A percentile compares a stretch with the other conserved stretches of the same genome.
phyloP scores from a whole-genome alignment of 2,329 filamentous ascomycete species.

The Samsoniella hepiali region DNA sequence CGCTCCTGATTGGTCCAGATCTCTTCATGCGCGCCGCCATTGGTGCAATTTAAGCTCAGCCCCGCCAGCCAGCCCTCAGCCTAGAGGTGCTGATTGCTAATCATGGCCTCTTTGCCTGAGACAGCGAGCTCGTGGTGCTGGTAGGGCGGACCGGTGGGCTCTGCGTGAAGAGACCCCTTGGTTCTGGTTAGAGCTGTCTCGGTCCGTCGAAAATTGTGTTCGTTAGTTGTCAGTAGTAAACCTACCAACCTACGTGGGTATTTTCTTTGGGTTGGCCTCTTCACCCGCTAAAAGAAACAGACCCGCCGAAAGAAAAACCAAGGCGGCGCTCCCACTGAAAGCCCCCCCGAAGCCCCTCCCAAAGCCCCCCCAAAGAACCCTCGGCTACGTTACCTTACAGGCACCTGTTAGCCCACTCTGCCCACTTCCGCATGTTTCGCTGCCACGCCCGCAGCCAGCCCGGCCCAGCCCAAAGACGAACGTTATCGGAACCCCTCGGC shows the following conservation, averaged over 20 bases:
- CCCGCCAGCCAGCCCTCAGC: background rate
- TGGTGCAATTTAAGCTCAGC: constrained; percentile 5
- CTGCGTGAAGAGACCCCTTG: too few species aligned
- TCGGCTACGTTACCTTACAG: background rate
- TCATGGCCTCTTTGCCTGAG: background rate
- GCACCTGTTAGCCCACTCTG: too few species aligned
- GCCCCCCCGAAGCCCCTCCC: background rate
- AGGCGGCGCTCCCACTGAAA: background rate
- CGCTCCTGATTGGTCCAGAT: background rate
- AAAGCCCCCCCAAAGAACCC: background rate
- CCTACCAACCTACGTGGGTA: too few species aligned
- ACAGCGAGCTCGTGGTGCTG: background rate
- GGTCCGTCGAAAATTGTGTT: background rate
- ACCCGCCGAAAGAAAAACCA: background rate
- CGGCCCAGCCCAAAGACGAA: background rate
- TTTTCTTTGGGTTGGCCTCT: background rate
- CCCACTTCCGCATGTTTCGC: background rate
- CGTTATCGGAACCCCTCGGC: constrained; percentile 19
- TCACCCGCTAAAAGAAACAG: background rate
- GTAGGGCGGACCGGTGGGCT: background rate
- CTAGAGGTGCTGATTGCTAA: constrained; percentile 1
- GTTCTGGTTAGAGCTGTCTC: background rate
- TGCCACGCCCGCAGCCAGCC: background rate
- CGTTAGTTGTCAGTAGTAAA: background rate
- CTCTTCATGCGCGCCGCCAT: background rate